phyloP scores from a whole-genome alignment of 2,329 filamentous ascomycete genomes.

The Ilyonectria destructans region DNA sequence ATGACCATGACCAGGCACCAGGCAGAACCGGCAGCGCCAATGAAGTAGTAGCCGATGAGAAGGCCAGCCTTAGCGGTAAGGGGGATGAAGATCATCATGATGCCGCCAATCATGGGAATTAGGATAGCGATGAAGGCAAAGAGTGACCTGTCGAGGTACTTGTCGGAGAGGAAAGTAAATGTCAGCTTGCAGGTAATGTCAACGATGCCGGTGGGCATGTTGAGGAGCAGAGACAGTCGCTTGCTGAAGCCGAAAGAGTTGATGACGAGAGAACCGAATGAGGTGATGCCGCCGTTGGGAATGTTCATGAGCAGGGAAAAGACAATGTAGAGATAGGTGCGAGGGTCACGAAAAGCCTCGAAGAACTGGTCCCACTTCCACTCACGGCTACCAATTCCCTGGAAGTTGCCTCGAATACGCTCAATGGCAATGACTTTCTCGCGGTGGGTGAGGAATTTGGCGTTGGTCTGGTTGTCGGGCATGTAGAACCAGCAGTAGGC shows the following conservation, averaged over 20 bases:
- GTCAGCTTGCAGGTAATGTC: conserved; percentile 67
- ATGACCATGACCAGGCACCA: conserved; percentile 49
- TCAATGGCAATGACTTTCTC: conserved; percentile 74
- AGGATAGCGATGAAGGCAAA: conserved; percentile 49
- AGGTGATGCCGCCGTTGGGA: conserved; percentile 66
- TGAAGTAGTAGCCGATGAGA: conserved; percentile 46
- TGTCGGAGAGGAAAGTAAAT: conserved; percentile 49
- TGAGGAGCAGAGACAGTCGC: conserved; percentile 70
- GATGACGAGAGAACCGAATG: conserved; percentile 72
- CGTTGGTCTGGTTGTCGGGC: conserved; percentile 74
- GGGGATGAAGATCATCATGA: conserved; percentile 49
- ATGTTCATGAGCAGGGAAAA: conserved; percentile 67
- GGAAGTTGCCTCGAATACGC: conserved; percentile 66
- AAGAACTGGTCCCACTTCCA: conserved; percentile 58
- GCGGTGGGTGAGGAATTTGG: conserved; percentile 68
- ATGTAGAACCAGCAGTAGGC: conserved; percentile 68
- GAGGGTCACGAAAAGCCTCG: conserved; percentile 55
- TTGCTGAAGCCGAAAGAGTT: conserved; percentile 69
- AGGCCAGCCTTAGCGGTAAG: conserved; percentile 41
- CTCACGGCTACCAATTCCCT: conserved; percentile 54
- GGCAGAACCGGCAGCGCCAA: conserved; percentile 44
- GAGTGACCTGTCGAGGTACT: conserved; percentile 43
- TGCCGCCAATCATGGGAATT: conserved; percentile 47
- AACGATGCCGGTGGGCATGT: conserved; percentile 72
- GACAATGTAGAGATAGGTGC: conserved; percentile 58